Percentiles rank a stretch among this genome's conserved stretches.
phyloP scores from a whole-genome alignment of 2,329 filamentous ascomycete genomes.

The Trichophyton schoenleinii region DNA sequence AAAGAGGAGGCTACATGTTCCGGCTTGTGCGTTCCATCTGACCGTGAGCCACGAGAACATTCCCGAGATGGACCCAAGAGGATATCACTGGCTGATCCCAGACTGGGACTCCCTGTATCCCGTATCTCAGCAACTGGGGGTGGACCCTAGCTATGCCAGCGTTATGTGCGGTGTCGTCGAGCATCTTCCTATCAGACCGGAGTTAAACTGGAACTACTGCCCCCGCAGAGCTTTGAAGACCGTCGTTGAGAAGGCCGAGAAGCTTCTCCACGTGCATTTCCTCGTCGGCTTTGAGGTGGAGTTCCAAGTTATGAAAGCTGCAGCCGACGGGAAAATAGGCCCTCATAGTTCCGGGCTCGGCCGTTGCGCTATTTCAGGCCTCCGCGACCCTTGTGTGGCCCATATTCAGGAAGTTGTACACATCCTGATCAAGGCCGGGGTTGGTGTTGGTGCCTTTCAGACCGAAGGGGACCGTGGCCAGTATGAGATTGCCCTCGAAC shows the following conservation, averaged over 20 bases:
- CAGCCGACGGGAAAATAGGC: not conserved
- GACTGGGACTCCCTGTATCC: constrained; percentile 2
- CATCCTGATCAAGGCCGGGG: not conserved
- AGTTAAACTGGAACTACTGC: not conserved
- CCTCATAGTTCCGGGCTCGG: not conserved
- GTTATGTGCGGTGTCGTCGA: not conserved
- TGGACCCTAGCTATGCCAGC: not conserved
- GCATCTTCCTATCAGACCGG: not conserved
- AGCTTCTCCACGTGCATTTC: not conserved
- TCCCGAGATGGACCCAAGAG: not conserved
- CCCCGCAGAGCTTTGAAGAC: not conserved
- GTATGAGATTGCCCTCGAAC: constrained; percentile 14
- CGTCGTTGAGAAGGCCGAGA: not conserved
- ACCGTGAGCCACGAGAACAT: not conserved
- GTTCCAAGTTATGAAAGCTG: not conserved
- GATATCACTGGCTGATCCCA: not conserved
- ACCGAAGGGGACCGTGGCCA: constrained; percentile 12
- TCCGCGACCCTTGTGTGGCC: constrained; percentile 2
- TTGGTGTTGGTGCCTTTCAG: constrained; percentile 12
- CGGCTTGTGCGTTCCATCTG: not conserved
- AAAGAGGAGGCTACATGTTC: not conserved
- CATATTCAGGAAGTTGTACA: not conserved
- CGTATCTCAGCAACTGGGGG: not conserved
- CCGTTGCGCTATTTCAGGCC: not conserved
- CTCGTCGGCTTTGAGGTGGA: constrained; percentile 2